These are phyloP conservation scores for Fusarium buharicum DNA, from an alignment of 2,329 filamentous ascomycete species.

Conservation along the genomic window DNA sequence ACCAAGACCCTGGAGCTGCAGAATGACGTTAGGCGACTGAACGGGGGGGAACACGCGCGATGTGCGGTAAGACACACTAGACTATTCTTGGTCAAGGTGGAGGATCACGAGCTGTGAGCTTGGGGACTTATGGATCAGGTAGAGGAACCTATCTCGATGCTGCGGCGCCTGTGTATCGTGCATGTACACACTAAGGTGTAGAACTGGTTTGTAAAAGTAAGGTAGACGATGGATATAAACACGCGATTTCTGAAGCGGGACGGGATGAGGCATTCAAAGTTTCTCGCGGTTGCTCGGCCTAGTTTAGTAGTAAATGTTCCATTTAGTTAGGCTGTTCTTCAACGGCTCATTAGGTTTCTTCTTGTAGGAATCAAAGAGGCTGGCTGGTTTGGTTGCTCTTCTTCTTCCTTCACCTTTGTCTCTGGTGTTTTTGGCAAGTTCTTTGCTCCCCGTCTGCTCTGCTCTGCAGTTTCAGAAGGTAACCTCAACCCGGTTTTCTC, in stretches of 20 bases:
- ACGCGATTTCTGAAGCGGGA: slow-evolving; percentile 10
- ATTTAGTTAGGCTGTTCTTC: too few species aligned
- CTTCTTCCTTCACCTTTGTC: slow-evolving; percentile 8
- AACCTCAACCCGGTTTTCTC: slow-evolving; percentile 13
- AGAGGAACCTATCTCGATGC: slow-evolving; percentile 21
- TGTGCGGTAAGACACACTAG: slow-evolving; percentile 37
- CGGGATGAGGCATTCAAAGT: slow-evolving; percentile 14
- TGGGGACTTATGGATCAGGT: slow-evolving; percentile 33
- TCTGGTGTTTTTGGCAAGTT: slow-evolving; percentile 26
- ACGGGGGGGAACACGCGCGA: slow-evolving; percentile 37
- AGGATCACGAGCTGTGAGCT: slow-evolving; percentile 43
- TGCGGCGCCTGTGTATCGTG: slow-evolving; percentile 21
- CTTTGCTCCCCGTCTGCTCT: neutral
- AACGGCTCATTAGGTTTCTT: too few species aligned
- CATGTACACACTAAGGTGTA: slow-evolving; percentile 18
- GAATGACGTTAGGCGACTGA: slow-evolving; percentile 42
- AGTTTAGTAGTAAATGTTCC: too few species aligned
- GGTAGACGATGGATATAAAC: slow-evolving; percentile 6
- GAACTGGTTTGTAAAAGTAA: slow-evolving; percentile 17
- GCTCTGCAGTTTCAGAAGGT: slow-evolving; percentile 18
- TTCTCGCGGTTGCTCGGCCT: slow-evolving; percentile 12
- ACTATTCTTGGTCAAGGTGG: slow-evolving; percentile 24
- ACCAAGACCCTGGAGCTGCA: slow-evolving; percentile 30
- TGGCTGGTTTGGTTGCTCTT: neutral
- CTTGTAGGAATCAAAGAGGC: too few species aligned